Conservation (phyloP, 352 stramenopile species). For the Albugo laibachii region DNA sequence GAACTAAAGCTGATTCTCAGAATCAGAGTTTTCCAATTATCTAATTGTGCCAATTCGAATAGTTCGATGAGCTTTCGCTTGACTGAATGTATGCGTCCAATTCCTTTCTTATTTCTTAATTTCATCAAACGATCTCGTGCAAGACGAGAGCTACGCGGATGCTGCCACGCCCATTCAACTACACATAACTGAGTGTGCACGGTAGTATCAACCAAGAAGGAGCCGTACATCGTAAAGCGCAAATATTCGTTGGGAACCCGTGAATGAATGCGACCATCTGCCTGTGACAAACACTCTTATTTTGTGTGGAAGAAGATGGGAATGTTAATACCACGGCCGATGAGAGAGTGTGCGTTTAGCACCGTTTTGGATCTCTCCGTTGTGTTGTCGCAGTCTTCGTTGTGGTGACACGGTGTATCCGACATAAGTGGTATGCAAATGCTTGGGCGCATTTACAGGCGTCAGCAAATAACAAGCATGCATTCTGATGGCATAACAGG, state of each 20-base stretch:
- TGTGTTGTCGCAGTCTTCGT: slow-evolving; percentile 48
- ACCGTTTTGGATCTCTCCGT: slow-evolving; percentile 42
- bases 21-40: no score
- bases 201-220: background rate
- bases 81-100: slow-evolving; percentile 30
- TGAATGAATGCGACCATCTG: slow-evolving; percentile 56
- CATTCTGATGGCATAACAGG: background rate
- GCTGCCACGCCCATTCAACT: slow-evolving; percentile 71
- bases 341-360: slow-evolving; percentile 32
- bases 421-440: slow-evolving; percentile 38
- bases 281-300: slow-evolving; percentile 11
- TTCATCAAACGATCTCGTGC: slow-evolving; percentile 16
- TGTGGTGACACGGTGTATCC: slow-evolving; percentile 39
- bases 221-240: slow-evolving; percentile 40
- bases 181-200: background rate
- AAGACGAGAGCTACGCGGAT: slow-evolving; percentile 33
- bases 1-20: no score
- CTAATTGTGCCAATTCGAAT: slow-evolving; percentile 17
- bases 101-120: slow-evolving; percentile 15
- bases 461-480: slow-evolving; percentile 53
- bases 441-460: slow-evolving; percentile 22
- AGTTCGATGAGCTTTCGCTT: slow-evolving; percentile 56
- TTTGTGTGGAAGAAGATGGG: background rate
- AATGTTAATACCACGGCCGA: slow-evolving; percentile 24
- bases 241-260: slow-evolving; percentile 54